Evolutionary conservation across 2,329 filamentous ascomycete genomes (phyloP).

Genomic region (Fusarium begoniae): DNA sequence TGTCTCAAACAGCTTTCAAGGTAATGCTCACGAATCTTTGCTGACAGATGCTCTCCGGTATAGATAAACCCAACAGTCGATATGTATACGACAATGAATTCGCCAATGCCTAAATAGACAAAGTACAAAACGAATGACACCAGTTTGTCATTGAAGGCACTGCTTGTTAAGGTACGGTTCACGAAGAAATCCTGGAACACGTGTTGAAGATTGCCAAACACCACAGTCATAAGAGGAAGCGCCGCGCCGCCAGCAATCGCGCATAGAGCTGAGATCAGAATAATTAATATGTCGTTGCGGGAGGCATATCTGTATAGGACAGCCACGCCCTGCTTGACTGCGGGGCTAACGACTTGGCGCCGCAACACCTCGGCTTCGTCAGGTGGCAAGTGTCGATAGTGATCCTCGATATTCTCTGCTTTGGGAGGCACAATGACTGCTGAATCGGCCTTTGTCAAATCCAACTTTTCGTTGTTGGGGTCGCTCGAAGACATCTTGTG

Average conservation of each 20-base stretch:
- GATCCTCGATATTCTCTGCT: slow-evolving; percentile 57
- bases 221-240: slow-evolving; percentile 80
- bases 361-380: slow-evolving; percentile 74
- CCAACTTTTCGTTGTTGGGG: slow-evolving; percentile 29
- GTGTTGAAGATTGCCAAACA: slow-evolving; percentile 81
- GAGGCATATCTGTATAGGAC: slow-evolving; percentile 77
- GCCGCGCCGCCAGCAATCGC: slow-evolving; percentile 79
- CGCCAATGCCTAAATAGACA: slow-evolving; percentile 82
- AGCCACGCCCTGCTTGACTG: slow-evolving; percentile 70
- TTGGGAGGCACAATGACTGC: slow-evolving; percentile 47
- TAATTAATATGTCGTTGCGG: slow-evolving; percentile 69
- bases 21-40: slow-evolving; percentile 84
- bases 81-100: slow-evolving; percentile 80
- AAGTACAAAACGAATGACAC: slow-evolving; percentile 79
- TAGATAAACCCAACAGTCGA: slow-evolving; percentile 91
- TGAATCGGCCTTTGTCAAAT: slow-evolving; percentile 56
- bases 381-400: slow-evolving; percentile 69
- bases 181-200: slow-evolving; percentile 73
- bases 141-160: slow-evolving; percentile 69
- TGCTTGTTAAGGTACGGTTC: slow-evolving; percentile 53
- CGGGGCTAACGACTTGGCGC: slow-evolving; percentile 72
- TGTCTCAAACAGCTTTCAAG: slow-evolving; percentile 84
- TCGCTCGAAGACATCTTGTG: slow-evolving; percentile 21
- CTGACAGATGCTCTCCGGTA: slow-evolving; percentile 79
- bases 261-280: slow-evolving; percentile 67